Percentiles rank a stretch among this genome's conserved stretches.
Evolutionary conservation across 192 early-diverging fungal species (phyloP).

Genomic region (Allomyces javanicus): DNA sequence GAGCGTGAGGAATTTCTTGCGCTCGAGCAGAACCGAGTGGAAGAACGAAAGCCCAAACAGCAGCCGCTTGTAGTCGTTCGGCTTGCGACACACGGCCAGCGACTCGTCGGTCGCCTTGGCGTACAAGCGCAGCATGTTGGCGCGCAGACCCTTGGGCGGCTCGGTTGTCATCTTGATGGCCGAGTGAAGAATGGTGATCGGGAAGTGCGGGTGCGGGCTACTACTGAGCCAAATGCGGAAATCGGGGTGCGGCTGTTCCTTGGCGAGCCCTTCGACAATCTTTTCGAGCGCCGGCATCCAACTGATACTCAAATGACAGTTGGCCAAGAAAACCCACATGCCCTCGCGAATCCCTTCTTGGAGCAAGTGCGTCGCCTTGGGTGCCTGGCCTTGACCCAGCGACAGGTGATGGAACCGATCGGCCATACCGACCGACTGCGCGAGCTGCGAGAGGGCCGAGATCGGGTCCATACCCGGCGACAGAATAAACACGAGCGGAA

Average conservation of each 20-base stretch:
- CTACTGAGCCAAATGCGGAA: slow-evolving; percentile 95
- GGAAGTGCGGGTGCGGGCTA: slow-evolving; percentile 92
- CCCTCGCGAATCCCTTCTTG: slow-evolving; percentile 58
- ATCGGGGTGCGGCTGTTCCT: slow-evolving; percentile 43
- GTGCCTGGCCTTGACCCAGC: slow-evolving; percentile 75
- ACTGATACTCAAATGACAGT: slow-evolving; percentile 79
- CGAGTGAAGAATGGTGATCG: slow-evolving; percentile 69
- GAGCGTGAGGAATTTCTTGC: slow-evolving; percentile 84
- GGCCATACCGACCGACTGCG: slow-evolving; percentile 30
- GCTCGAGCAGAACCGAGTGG: slow-evolving; percentile 88
- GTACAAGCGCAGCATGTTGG: slow-evolving; percentile 69
- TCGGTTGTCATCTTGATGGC: slow-evolving; percentile 88
- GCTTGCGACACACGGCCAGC: slow-evolving; percentile 46
- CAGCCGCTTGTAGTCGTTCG: slow-evolving; percentile 76
- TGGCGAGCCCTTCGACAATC: slow-evolving; percentile 35
- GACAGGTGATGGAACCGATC: slow-evolving; percentile 87
- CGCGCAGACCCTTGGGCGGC: slow-evolving; percentile 86
- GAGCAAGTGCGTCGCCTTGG: slow-evolving; percentile 71
- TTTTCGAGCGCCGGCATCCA: slow-evolving; percentile 96
- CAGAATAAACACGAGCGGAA: slow-evolving; percentile 78
- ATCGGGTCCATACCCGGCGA: slow-evolving; percentile 90
- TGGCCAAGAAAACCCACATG: slow-evolving; percentile 91
- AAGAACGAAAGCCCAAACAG: slow-evolving; percentile 68
- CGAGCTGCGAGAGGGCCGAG: slow-evolving; percentile 76
- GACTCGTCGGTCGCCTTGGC: slow-evolving; percentile 30